Evolutionary conservation across 345 rosid species (phyloP), one percentile per base, ranked within the genome.

Genomic region (Punica granatum): DNA sequence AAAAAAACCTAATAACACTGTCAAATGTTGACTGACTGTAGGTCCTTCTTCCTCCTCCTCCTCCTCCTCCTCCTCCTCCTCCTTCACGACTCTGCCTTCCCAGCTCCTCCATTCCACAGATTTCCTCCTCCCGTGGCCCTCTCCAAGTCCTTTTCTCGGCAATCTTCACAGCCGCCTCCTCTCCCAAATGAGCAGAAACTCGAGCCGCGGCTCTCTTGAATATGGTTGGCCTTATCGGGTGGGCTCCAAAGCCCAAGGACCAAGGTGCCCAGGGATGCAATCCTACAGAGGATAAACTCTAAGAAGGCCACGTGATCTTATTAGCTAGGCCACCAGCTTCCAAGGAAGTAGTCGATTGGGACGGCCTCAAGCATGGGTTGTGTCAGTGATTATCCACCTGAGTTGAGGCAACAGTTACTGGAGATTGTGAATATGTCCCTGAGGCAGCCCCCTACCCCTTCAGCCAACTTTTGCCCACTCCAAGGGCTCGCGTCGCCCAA

Each of bases 331-430:
- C 81, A 84, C 80, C 97, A 93, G 60, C 77, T 93, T 60, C 69
- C 93, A 15, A 85, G 73, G 61, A 89, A 85, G 75, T 93, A 97
- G 98, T 80, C 97, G 41, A 90, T 91, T 0, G 97, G 98, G 23
- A 96, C 84, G 11, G 98, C 97, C 37, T 97, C 96, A 32, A 82
- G 98, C 69, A 93, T 90, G 19, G 98, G 97, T 18, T 93, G 98
- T 66, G 85, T 88, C 35, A 96, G 92, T 1, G 99, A 94, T 73
- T 94, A 90, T 70, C 96, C 99, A 0, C 67, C 76, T 3, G 83
- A 89, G 73, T 74, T 94, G 48, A 79, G 97, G 69, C 63, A 70
- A n/a, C 96, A 90, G 74, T 96, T 97, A 49, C 69, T 90, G 72
- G 92, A 89, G 82, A 79, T 86, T 28, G 96, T 94, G 60, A 75